Evolutionary conservation across 2,329 filamentous ascomycete species (phyloP).

Genomic region (Ophiostoma triangulosporum): DNA sequence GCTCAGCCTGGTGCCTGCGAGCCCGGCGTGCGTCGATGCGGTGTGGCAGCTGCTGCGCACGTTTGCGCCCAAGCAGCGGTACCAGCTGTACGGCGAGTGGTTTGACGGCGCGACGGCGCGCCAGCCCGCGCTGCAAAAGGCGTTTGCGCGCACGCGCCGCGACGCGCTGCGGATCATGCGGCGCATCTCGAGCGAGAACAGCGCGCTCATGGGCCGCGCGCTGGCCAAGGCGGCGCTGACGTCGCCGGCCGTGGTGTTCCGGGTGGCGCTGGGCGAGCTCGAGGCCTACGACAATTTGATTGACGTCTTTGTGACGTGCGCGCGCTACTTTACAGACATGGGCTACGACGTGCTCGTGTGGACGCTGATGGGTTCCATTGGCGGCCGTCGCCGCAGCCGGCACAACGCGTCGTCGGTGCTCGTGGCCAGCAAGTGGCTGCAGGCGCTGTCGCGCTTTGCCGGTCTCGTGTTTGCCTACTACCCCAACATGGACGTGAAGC

Average conservation of each 20-base stretch:
- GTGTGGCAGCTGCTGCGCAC: conserved; percentile 71
- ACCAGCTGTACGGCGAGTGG: conserved; percentile 89
- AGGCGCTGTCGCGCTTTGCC: conserved; percentile 79
- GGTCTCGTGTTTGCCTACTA: conserved; percentile 84
- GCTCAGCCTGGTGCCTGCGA: conserved; percentile 72
- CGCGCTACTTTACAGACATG: conserved; percentile 81
- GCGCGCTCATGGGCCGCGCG: conserved; percentile 71
- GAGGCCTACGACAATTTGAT: conserved; percentile 93
- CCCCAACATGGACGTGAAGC: conserved; percentile 66
- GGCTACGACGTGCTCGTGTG: conserved; percentile 90
- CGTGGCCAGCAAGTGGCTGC: conserved; percentile 82
- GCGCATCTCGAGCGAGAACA: conserved; percentile 75
- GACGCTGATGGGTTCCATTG: conserved; percentile 67
- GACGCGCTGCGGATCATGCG: conserved; percentile 83
- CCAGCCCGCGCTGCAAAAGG: conserved; percentile 60
- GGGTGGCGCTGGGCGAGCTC: conserved; percentile 76
- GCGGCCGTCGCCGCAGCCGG: conserved; percentile 47
- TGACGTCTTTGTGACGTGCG: conserved; percentile 86
- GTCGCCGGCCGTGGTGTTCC: conserved; percentile 83
- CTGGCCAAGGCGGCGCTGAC: conserved; percentile 87
- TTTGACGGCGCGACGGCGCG: conserved; percentile 67
- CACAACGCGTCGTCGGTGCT: conserved; percentile 49
- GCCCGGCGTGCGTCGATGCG: conserved; percentile 72
- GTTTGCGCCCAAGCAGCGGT: conserved; percentile 65
- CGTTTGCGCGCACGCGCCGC: conserved; percentile 61